Evolutionary conservation across 2,329 filamentous ascomycete genomes (phyloP).

Genomic region (Aureobasidium zeae): DNA sequence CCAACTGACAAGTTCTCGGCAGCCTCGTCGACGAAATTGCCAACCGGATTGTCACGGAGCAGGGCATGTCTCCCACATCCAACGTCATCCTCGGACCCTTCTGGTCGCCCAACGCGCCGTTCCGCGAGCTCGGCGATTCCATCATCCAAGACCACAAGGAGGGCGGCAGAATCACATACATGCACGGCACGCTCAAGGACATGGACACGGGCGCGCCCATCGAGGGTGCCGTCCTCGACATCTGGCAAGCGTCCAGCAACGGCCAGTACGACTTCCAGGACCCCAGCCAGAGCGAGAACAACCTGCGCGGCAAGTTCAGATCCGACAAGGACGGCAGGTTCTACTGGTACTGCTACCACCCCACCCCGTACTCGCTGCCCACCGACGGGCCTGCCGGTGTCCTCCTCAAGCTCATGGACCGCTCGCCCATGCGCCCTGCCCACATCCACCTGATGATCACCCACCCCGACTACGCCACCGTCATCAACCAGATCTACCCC

Average conservation of each 20-base stretch:
- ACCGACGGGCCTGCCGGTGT: conserved; percentile 51
- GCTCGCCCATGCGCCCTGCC: conserved; percentile 52
- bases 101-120: conserved; percentile 67
- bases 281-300: conserved; percentile 61
- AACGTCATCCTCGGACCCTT: conserved; percentile 69
- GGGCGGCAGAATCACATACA: conserved; percentile 51
- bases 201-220: conserved; percentile 58
- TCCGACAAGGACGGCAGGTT: conserved; percentile 61
- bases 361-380: conserved; percentile 63
- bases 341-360: conserved; percentile 66
- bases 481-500: conserved; percentile 51
- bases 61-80: conserved; percentile 56
- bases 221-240: conserved; percentile 60
- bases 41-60: conserved; percentile 52
- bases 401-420: conserved; percentile 45
- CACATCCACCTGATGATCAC: conserved; percentile 51
- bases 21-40: conserved; percentile 59
- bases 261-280: conserved; percentile 60
- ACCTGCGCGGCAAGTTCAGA: conserved; percentile 67
- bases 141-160: conserved; percentile 56
- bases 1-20: conserved; percentile 16
- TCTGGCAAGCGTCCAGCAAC: conserved; percentile 62
- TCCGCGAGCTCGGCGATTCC: conserved; percentile 55
- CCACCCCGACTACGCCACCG: conserved; percentile 46
- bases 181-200: conserved; percentile 61